Conservation (phyloP, 257 asterid genomes). For the Perilla frutescens region DNA sequence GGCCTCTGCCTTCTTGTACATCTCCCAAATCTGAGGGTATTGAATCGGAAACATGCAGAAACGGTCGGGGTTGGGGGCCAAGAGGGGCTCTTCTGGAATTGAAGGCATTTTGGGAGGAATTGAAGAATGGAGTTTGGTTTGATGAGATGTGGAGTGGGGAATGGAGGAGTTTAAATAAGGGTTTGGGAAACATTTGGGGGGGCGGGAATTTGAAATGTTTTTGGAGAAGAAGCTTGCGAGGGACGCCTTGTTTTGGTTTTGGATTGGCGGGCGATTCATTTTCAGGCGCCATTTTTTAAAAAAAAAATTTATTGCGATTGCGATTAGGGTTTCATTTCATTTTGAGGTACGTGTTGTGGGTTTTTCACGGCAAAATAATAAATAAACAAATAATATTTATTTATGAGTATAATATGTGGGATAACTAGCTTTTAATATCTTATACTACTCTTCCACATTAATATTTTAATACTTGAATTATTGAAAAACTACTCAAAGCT, state of each 20-base stretch:
- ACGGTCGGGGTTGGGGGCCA: conserved; percentile 79
- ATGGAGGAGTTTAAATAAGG: conserved; percentile 26
- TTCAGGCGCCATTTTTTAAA: conserved; percentile 19
- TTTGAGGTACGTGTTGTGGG: not conserved
- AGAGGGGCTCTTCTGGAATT: conserved; percentile 50
- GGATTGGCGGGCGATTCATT: not conserved
- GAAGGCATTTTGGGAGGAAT: not conserved
- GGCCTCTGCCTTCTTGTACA: conserved; percentile 96
- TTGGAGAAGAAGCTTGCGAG: conserved; percentile 28
- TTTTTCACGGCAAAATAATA: not conserved
- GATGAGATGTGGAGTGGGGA: not conserved
- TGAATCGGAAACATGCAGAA: conserved; percentile 97
- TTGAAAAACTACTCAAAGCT: too few relatives aligned
- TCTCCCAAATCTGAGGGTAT: conserved; percentile 95
- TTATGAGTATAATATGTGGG: too few relatives aligned
- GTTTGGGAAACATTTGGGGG: not conserved
- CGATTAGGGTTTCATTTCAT: not conserved
- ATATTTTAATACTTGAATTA: too few relatives aligned
- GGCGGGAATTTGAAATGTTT: conserved; percentile 32
- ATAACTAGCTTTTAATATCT: too few relatives aligned
- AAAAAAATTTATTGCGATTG: not conserved
- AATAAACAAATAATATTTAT: too few relatives aligned
- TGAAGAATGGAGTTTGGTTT: conserved; percentile 39
- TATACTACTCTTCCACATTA: too few relatives aligned
- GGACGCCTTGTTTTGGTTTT: conserved; percentile 18